Conservation (phyloP, 2,329 filamentous ascomycete genomes). For the Hypoxylon rubiginosum region DNA sequence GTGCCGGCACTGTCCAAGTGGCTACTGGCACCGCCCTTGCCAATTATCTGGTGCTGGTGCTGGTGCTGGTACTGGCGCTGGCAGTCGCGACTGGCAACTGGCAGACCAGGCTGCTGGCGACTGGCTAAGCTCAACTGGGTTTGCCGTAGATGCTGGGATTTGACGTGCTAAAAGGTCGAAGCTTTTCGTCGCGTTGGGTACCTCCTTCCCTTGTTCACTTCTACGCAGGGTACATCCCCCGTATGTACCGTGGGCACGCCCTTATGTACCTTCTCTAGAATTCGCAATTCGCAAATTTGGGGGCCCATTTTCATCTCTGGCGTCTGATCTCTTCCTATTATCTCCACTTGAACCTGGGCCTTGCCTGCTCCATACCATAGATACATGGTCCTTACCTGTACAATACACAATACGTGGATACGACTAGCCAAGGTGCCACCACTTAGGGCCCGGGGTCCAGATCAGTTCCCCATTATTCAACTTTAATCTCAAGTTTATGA, state of each 20-base stretch:
- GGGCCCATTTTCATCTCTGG: neutral
- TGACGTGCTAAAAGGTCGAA: too few species aligned
- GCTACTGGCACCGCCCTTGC: too few species aligned
- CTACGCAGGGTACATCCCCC: neutral
- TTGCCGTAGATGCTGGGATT: too few species aligned
- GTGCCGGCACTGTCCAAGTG: too few species aligned
- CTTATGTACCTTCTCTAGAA: neutral
- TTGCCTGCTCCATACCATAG: neutral
- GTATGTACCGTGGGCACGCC: neutral
- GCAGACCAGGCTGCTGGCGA: too few species aligned
- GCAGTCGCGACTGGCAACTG: too few species aligned
- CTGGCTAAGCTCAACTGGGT: too few species aligned
- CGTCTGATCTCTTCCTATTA: slow-evolving; percentile 1
- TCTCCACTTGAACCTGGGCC: neutral
- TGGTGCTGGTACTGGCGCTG: too few species aligned
- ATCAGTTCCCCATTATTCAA: slow-evolving; percentile 31
- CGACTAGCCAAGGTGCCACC: slow-evolving; percentile 27
- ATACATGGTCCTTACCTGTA: slow-evolving; percentile 13
- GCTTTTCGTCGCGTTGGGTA: neutral
- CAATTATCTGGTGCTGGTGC: too few species aligned
- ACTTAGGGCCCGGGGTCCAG: slow-evolving; percentile 29
- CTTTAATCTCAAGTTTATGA: slow-evolving; percentile 41
- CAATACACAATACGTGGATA: slow-evolving; percentile 5
- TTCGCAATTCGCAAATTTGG: neutral
- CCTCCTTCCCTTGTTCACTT: neutral